phyloP scores from a whole-genome alignment of 768 basidiomycete species.

The Panus rudis region DNA sequence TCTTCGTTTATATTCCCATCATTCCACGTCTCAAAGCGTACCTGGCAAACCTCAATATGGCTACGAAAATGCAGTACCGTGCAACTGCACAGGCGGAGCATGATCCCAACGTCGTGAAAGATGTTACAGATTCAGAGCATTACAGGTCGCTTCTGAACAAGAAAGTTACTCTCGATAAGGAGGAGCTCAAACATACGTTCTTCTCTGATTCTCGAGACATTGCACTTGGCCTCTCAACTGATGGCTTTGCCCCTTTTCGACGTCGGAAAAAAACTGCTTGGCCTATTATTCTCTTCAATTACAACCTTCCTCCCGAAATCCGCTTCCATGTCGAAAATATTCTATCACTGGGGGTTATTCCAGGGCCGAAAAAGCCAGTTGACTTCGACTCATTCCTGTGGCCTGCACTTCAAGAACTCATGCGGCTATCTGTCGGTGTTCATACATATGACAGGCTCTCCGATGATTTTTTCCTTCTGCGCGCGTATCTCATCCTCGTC shows the following conservation, averaged over 20 bases:
- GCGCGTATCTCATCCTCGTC: conserved; percentile 17
- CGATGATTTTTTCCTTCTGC: conserved; percentile 14
- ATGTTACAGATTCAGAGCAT: no score
- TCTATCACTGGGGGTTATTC: conserved; percentile 17
- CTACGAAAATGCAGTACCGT: no score
- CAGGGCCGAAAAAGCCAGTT: conserved; percentile 13
- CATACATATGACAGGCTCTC: conserved; percentile 9
- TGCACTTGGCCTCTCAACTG: conserved; percentile 34
- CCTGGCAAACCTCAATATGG: no score
- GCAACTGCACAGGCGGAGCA: no score
- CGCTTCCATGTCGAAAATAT: conserved; percentile 13
- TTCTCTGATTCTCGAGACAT: conserved; percentile 36
- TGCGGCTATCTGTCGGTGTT: conserved; percentile 16
- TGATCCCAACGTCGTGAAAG: no score
- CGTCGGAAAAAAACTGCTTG: conserved; percentile 27
- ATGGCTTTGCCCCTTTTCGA: conserved; percentile 37
- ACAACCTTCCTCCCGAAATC: conserved; percentile 23
- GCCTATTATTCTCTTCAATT: conserved; percentile 36
- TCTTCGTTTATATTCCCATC: no score
- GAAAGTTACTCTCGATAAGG: conserved; percentile 23
- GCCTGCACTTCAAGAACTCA: conserved; percentile 21
- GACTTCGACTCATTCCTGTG: conserved; percentile 22
- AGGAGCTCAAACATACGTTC: conserved; percentile 18
- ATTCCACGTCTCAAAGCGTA: no score
- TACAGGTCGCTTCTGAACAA: conserved; percentile 22